phyloP scores from a whole-genome alignment of 192 early-diverging fungal genomes.

The Diversispora eburnea region DNA sequence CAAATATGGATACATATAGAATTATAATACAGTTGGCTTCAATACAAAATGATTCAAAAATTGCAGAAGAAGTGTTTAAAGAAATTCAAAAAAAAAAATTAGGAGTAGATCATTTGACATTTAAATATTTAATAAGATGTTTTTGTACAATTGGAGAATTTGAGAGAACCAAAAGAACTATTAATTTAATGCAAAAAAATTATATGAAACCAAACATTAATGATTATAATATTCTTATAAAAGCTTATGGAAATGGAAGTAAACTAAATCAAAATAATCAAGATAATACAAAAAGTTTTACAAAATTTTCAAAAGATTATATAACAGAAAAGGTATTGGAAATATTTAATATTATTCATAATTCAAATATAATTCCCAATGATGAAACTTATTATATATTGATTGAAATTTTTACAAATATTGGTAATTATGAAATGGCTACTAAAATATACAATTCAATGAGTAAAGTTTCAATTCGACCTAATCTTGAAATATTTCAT shows the following conservation, averaged over 20 bases:
- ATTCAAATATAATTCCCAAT: background rate
- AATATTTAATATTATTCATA: background rate
- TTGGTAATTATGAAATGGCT: background rate
- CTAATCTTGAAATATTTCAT: slow-evolving; percentile 6
- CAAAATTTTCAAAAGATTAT: too few relatives aligned
- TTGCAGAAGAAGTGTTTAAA: background rate
- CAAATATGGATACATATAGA: slow-evolving; percentile 2
- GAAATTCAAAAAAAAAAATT: background rate
- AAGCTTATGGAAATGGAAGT: background rate
- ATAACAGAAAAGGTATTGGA: background rate
- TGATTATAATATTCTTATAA: slow-evolving; percentile 1
- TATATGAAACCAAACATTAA: background rate
- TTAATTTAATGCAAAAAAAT: background rate
- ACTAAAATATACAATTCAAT: background rate
- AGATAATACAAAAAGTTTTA: too few relatives aligned
- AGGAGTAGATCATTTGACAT: background rate
- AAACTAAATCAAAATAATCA: too few relatives aligned
- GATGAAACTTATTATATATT: background rate
- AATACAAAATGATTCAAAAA: background rate
- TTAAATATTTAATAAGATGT: background rate
- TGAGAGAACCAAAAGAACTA: background rate
- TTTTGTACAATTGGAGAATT: background rate
- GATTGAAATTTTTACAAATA: background rate
- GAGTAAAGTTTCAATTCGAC: background rate
- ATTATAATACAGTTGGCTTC: background rate